These are phyloP conservation scores for Paramecium sonneborni DNA, from an alignment of 73 alveolate genomes.

Conservation along the genomic window DNA sequence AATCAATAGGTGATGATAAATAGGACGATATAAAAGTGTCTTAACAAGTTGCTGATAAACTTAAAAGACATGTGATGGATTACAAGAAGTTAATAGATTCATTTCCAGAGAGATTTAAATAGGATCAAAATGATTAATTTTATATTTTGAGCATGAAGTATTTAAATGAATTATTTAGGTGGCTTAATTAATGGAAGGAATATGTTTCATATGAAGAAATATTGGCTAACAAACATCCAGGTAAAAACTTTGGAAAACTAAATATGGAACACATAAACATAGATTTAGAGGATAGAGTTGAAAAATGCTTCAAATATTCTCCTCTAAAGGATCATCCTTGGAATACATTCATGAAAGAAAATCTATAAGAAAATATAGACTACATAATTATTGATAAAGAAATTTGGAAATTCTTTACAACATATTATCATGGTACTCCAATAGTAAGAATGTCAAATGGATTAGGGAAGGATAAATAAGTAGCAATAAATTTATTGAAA, in stretches of 20 bases:
- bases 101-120: not conserved
- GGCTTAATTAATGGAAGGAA: conserved; percentile 24
- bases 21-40: not conserved
- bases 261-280: not conserved
- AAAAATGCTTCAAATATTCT: not conserved
- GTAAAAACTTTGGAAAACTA: not conserved
- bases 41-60: not conserved
- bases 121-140: not conserved
- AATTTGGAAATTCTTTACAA: not conserved
- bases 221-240: not conserved
- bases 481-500: not conserved
- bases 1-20: not conserved
- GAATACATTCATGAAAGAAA: not conserved
- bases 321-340: conserved; percentile 21
- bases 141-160: conserved; percentile 15
- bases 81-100: not conserved
- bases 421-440: not conserved
- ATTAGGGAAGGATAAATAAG: not conserved
- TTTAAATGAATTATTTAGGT: not conserved
- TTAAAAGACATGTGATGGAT: not conserved
- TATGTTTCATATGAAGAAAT: not conserved
- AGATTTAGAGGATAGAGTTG: not conserved
- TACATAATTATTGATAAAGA: not conserved
- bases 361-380: not conserved
- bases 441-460: not conserved